Conservation (phyloP, 306 rosid species). For the Dalbergia cochinchinensis region DNA sequence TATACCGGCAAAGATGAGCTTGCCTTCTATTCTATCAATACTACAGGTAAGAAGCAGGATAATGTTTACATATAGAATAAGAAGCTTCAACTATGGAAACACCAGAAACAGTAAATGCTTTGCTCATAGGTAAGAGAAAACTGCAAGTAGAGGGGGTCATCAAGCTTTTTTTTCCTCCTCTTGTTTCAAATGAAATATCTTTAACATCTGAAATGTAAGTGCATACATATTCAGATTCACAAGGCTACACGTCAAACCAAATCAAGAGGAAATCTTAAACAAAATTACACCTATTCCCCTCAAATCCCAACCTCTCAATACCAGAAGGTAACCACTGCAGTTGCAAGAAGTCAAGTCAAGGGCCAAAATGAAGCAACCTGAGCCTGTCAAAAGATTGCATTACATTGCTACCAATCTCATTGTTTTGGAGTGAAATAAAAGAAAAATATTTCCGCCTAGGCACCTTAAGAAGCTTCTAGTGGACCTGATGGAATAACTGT, state of each 20-base stretch:
- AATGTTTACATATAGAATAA: slow-evolving; percentile 4
- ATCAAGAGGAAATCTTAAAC: neutral
- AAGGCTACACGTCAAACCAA: neutral
- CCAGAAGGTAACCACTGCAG: neutral
- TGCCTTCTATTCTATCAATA: neutral
- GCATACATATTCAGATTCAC: too few relatives aligned
- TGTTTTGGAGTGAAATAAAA: too few relatives aligned
- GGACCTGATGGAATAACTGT: too few relatives aligned
- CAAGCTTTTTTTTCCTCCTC: neutral
- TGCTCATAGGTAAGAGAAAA: neutral
- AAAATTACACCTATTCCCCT: neutral
- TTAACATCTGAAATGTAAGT: neutral
- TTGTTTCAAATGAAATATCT: neutral
- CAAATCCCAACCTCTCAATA: neutral
- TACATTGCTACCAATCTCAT: neutral
- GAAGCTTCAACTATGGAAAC: neutral
- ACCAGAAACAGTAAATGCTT: neutral
- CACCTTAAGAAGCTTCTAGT: too few relatives aligned
- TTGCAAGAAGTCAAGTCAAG: neutral
- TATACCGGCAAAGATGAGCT: neutral
- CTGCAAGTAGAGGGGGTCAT: neutral
- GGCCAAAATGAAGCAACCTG: neutral
- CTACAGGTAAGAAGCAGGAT: slow-evolving; percentile 5
- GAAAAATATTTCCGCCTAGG: too few relatives aligned
- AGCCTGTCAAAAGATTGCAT: neutral